These are phyloP conservation scores for Pseudotulostoma volvatum DNA, from an alignment of 495 filamentous ascomycete genomes.

Conservation along the genomic window DNA sequence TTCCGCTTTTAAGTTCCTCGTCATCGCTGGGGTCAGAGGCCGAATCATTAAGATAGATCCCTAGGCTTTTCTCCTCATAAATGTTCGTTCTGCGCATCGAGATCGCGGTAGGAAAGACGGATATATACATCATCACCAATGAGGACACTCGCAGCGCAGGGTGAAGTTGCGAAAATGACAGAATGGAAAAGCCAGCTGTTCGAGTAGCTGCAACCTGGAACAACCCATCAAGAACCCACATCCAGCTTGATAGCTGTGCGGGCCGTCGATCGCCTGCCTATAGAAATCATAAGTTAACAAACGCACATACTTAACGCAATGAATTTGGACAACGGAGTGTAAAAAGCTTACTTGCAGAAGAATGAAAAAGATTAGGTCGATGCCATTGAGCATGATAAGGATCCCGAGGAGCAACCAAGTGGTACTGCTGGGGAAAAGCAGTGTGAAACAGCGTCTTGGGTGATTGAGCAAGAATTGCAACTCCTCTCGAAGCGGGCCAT, in stretches of 20 bases:
- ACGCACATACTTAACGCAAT: background rate
- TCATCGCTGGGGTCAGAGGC: conserved; percentile 10
- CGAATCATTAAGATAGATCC: conserved; percentile 48
- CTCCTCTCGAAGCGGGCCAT: conserved; percentile 15
- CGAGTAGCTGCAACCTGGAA: conserved; percentile 46
- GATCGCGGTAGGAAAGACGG: conserved; percentile 61
- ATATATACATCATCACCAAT: conserved; percentile 58
- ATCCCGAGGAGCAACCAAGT: conserved; percentile 50
- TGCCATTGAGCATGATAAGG: conserved; percentile 35
- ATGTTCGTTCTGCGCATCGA: conserved; percentile 49
- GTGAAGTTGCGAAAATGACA: conserved; percentile 39
- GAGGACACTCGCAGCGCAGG: conserved; percentile 45
- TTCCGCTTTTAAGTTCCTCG: conserved; percentile 18
- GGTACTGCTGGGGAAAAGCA: conserved; percentile 40
- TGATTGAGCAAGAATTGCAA: conserved; percentile 42
- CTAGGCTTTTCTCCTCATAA: conserved; percentile 51
- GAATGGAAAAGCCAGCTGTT: conserved; percentile 40
- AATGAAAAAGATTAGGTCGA: conserved; percentile 44
- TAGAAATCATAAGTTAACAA: background rate
- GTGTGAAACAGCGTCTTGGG: conserved; percentile 45
- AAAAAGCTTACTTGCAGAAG: conserved; percentile 32
- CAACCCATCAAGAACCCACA: conserved; percentile 36
- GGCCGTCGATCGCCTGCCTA: background rate
- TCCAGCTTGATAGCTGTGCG: background rate
- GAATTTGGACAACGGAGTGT: conserved; percentile 15